These are phyloP conservation scores for Yamadazyma songkhlaensis DNA, from an alignment of 1,139 yeast species.

Conservation along the genomic window DNA sequence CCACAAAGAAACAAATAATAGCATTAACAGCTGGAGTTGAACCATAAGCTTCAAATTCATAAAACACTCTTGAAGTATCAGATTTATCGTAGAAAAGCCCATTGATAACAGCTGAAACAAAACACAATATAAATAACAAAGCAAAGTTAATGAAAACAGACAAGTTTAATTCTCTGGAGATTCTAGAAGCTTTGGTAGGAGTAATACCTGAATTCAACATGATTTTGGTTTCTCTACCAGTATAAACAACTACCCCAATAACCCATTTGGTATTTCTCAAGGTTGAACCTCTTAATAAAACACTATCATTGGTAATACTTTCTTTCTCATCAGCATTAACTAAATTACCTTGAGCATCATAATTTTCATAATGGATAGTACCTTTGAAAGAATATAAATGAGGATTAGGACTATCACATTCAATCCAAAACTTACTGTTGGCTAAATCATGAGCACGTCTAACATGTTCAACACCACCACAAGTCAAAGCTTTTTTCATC, in stretches of 20 bases:
- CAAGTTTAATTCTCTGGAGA: conserved; percentile 77
- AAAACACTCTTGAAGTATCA: conserved; percentile 59
- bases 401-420: conserved; percentile 87
- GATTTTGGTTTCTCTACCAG: conserved; percentile 89
- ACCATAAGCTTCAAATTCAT: conserved; percentile 56
- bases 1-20: conserved; percentile 81
- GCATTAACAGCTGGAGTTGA: conserved; percentile 73
- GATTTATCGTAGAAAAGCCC: conserved; percentile 64
- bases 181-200: conserved; percentile 83
- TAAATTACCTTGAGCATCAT: conserved; percentile 34
- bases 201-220: conserved; percentile 92
- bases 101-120: conserved; percentile 77
- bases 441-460: conserved; percentile 72
- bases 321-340: conserved; percentile 54
- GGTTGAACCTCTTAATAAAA: conserved; percentile 86
- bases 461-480: conserved; percentile 56
- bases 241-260: conserved; percentile 82
- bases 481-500: conserved; percentile 68
- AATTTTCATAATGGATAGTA: conserved; percentile 61
- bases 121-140: conserved; percentile 73
- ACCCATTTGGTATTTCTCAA: conserved; percentile 93
- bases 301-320: conserved; percentile 75
- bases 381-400: conserved; percentile 86
- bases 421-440: conserved; percentile 75
- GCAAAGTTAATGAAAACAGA: conserved; percentile 78